Evolutionary conservation across 805 yeast species (phyloP).

Genomic region (Yarrowia hollandica): DNA sequence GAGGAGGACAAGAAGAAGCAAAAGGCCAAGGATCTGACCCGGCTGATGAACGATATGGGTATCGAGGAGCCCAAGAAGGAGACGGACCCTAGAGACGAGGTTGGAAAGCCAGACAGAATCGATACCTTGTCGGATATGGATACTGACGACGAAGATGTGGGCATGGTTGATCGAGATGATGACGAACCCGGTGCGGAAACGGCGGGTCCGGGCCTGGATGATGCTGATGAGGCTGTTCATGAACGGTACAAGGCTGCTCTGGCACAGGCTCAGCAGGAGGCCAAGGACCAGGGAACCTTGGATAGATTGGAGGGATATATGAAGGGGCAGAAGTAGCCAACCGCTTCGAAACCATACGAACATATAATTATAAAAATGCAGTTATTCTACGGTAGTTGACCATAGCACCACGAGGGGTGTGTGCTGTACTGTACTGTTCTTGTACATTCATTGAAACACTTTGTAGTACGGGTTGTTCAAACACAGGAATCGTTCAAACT

Average conservation of each 20-base stretch:
- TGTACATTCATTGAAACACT: too few species aligned
- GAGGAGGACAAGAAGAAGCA: conserved; percentile 70
- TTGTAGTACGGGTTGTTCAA: too few species aligned
- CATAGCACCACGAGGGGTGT: too few species aligned
- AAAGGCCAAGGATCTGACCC: conserved; percentile 67
- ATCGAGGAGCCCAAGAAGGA: conserved; percentile 55
- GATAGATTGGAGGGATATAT: conserved; percentile 30
- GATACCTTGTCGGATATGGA: conserved; percentile 58
- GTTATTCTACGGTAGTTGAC: too few species aligned
- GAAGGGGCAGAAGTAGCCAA: conserved; percentile 8
- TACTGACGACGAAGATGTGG: conserved; percentile 44
- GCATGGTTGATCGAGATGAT: conserved; percentile 40
- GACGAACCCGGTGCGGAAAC: conserved; percentile 33
- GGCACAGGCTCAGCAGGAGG: conserved; percentile 32
- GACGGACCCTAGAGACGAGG: conserved; percentile 37
- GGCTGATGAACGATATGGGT: conserved; percentile 86
- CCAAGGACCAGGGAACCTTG: conserved; percentile 33
- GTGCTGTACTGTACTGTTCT: too few species aligned
- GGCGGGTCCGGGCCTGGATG: conserved; percentile 32
- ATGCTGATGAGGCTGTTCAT: conserved; percentile 50
- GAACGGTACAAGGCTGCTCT: conserved; percentile 72
- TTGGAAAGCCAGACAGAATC: conserved; percentile 50
- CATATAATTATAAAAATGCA: too few species aligned
- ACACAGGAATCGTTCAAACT: too few species aligned
- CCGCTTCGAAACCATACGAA: too few species aligned